Evolutionary conservation across 2,329 filamentous ascomycete genomes (phyloP).

Genomic region (Periglandula ipomoeae): DNA sequence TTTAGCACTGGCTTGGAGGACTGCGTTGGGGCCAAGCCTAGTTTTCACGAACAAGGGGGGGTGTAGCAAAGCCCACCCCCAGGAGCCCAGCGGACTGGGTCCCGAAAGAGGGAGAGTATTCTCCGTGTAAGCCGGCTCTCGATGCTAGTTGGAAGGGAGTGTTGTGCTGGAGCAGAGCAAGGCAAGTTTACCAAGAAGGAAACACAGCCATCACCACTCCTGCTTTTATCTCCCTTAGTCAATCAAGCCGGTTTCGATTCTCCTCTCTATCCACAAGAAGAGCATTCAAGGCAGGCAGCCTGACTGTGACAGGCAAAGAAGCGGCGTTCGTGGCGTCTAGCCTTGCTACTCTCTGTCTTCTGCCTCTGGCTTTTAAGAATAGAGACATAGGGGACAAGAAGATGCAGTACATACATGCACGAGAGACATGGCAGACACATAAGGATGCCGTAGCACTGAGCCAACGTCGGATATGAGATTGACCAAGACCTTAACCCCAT

Average conservation of each 20-base stretch:
- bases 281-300: no score
- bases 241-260: no score
- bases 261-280: no score
- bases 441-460: not conserved
- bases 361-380: not conserved
- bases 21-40: not conserved
- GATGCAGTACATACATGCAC: not conserved
- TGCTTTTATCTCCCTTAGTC: no score
- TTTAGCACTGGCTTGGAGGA: not conserved
- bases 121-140: not conserved
- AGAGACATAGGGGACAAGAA: not conserved
- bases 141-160: not conserved
- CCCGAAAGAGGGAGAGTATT: not conserved
- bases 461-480: not conserved
- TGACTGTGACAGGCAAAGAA: not conserved
- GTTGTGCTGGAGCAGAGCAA: not conserved
- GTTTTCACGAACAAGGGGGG: slow-evolving; percentile 5
- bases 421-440: not conserved
- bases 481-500: not conserved
- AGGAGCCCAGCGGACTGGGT: not conserved
- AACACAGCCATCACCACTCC: no score
- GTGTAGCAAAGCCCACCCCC: not conserved
- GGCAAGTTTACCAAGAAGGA: no score
- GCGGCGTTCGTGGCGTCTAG: not conserved
- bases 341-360: not conserved